A percentile compares a stretch with the other conserved stretches of the same genome.
phyloP scores from a whole-genome alignment of 2,329 filamentous ascomycete genomes.

The Fusarium lateritium region DNA sequence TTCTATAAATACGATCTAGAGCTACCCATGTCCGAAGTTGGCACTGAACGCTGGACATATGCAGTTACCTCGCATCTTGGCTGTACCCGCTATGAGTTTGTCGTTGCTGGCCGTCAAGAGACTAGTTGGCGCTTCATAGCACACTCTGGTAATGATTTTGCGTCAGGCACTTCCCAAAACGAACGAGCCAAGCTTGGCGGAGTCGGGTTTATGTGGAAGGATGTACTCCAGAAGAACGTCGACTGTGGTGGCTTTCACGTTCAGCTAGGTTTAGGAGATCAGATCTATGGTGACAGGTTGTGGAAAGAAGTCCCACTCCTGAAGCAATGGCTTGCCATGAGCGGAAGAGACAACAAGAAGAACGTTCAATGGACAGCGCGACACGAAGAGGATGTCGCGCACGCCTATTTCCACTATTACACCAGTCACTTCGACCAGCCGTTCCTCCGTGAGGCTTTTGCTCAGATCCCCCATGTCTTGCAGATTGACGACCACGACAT shows the following conservation, averaged over 20 bases:
- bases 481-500: conserved; percentile 98
- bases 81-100: conserved; percentile 98
- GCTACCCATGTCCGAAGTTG: conserved; percentile 86
- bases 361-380: conserved; percentile 92
- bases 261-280: conserved; percentile 91
- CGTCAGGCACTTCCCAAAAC: conserved; percentile 86
- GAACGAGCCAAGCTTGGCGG: conserved; percentile 90
- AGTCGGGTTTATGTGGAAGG: conserved; percentile 98
- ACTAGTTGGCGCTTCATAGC: conserved; percentile 96
- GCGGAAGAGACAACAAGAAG: conserved; percentile 92
- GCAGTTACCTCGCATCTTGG: conserved; percentile 97
- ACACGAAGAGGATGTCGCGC: conserved; percentile 94
- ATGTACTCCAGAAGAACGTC: conserved; percentile 96
- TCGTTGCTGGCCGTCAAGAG: conserved; percentile 91
- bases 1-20: conserved; percentile 97
- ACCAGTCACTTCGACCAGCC: conserved; percentile 98
- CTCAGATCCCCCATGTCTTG: conserved; percentile 94
- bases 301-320: conserved; percentile 97
- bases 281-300: conserved; percentile 94
- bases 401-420: conserved; percentile 99
- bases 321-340: conserved; percentile 95
- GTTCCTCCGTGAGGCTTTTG: conserved; percentile 93
- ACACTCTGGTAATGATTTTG: conserved; percentile 97
- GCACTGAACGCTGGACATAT: conserved; percentile 92
- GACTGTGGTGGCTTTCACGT: conserved; percentile 97